These are phyloP conservation scores for Pichia sp. DNA, from an alignment of 1,139 yeast genomes.

Conservation along the genomic window DNA sequence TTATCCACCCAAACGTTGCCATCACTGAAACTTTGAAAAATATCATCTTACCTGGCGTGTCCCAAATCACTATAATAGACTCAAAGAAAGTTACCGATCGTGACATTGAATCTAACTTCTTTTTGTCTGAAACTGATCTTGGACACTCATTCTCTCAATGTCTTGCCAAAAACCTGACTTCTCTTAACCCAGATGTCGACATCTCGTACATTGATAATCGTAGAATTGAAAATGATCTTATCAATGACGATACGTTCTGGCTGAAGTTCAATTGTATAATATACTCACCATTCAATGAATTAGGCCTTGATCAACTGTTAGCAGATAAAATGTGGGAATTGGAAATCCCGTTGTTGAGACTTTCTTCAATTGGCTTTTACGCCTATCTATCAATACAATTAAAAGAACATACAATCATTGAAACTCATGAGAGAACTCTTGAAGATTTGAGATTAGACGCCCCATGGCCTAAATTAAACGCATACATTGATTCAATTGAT, in stretches of 20 bases:
- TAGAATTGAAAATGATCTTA: background rate
- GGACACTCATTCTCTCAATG: conserved; percentile 39
- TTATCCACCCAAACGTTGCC: conserved; percentile 53
- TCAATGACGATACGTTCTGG: conserved; percentile 36
- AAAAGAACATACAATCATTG: conserved; percentile 55
- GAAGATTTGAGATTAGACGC: conserved; percentile 63
- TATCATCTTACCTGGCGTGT: conserved; percentile 74
- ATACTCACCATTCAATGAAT: conserved; percentile 32
- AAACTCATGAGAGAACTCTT: conserved; percentile 56
- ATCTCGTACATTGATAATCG: conserved; percentile 32
- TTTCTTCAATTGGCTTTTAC: conserved; percentile 57
- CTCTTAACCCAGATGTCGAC: conserved; percentile 54
- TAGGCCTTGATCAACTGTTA: conserved; percentile 28
- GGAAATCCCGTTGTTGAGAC: conserved; percentile 40
- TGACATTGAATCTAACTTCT: conserved; percentile 58
- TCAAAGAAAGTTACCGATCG: conserved; percentile 33
- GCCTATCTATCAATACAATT: conserved; percentile 53
- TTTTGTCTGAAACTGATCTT: conserved; percentile 42
- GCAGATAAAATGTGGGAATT: conserved; percentile 37
- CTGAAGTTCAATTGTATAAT: conserved; percentile 47
- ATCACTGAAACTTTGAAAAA: conserved; percentile 74
- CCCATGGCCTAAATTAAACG: conserved; percentile 71
- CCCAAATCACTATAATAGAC: conserved; percentile 58
- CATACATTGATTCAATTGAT: conserved; percentile 46
- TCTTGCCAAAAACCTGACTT: conserved; percentile 39